phyloP scores from a whole-genome alignment of 2,329 filamentous ascomycete genomes.

The Aureobasidium sp. region DNA sequence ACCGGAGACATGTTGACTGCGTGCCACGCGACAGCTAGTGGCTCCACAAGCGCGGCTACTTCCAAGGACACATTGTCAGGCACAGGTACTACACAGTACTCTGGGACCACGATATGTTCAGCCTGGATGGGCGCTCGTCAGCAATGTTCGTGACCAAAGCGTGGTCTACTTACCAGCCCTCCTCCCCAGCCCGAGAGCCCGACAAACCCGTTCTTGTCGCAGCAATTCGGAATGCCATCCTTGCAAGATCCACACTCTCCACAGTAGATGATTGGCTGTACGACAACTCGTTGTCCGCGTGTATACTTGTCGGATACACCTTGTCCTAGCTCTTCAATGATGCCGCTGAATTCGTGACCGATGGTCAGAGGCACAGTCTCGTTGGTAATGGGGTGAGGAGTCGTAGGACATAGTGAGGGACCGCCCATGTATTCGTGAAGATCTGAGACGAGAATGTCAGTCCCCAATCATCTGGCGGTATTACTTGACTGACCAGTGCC shows the following conservation, averaged over 20 bases:
- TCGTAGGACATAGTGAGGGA: conserved; percentile 39
- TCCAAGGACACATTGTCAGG: conserved; percentile 48
- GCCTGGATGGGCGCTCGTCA: not conserved
- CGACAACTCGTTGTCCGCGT: conserved; percentile 42
- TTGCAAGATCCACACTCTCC: conserved; percentile 46
- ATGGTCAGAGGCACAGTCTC: conserved; percentile 47
- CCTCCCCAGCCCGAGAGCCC: conserved; percentile 48
- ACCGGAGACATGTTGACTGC: conserved; percentile 44
- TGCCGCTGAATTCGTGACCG: conserved; percentile 48
- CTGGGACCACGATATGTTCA: conserved; percentile 42
- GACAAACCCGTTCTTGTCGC: conserved; percentile 48
- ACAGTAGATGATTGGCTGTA: conserved; percentile 51
- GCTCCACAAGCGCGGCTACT: conserved; percentile 48
- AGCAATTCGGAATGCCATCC: conserved; percentile 48
- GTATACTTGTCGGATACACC: conserved; percentile 41
- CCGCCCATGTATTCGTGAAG: conserved; percentile 32
- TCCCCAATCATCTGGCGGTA: not conserved
- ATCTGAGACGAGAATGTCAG: conserved; percentile 17
- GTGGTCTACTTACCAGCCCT: conserved; percentile 30
- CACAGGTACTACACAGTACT: conserved; percentile 39
- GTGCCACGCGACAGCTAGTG: conserved; percentile 51
- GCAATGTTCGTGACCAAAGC: not conserved
- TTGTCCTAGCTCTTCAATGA: conserved; percentile 46
- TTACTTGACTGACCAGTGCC: conserved; percentile 19
- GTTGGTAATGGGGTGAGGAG: conserved; percentile 49